Conservation (phyloP, 352 stramenopile genomes). For the Phytopythium oedochilum region DNA sequence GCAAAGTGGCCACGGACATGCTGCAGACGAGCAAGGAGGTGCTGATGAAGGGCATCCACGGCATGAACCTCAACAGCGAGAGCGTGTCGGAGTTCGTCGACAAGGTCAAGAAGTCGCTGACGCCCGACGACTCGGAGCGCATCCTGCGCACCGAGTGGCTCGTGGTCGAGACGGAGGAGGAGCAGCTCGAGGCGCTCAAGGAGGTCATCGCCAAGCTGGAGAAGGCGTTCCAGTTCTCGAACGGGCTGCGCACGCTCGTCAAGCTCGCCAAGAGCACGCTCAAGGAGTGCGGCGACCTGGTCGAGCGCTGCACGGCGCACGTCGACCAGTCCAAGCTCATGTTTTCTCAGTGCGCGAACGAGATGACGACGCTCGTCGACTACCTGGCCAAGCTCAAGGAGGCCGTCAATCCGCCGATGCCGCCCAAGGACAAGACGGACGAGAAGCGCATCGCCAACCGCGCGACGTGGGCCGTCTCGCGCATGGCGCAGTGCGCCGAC, state of each 20-base stretch:
- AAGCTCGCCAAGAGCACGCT: conserved; percentile 70
- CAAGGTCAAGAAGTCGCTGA: conserved; percentile 67
- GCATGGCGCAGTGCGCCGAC: conserved; percentile 67
- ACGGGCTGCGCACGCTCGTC: conserved; percentile 52
- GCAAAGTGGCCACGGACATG: conserved; percentile 27
- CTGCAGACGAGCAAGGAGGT: conserved; percentile 47
- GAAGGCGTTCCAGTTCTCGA: conserved; percentile 83
- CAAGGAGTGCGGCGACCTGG: conserved; percentile 59
- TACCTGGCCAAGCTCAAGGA: conserved; percentile 75
- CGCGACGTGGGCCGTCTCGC: conserved; percentile 68
- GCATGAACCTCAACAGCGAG: conserved; percentile 48
- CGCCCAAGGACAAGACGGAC: conserved; percentile 58
- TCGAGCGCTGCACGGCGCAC: conserved; percentile 63
- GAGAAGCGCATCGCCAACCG: conserved; percentile 67
- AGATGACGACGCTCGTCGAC: conserved; percentile 70
- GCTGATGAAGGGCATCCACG: conserved; percentile 55
- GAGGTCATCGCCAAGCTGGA: conserved; percentile 58
- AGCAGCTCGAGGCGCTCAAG: conserved; percentile 60
- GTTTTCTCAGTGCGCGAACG: conserved; percentile 75
- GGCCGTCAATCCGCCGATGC: conserved; percentile 43
- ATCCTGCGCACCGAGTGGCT: conserved; percentile 69
- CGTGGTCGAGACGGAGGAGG: conserved; percentile 74
- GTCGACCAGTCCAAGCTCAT: conserved; percentile 79
- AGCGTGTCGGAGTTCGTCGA: conserved; percentile 51
- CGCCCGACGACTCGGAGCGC: conserved; percentile 65